Evolutionary conservation across 805 yeast species (phyloP), one percentile per base, ranked within the genome.

Genomic region (Wickerhamomyces strasburgensis): DNA sequence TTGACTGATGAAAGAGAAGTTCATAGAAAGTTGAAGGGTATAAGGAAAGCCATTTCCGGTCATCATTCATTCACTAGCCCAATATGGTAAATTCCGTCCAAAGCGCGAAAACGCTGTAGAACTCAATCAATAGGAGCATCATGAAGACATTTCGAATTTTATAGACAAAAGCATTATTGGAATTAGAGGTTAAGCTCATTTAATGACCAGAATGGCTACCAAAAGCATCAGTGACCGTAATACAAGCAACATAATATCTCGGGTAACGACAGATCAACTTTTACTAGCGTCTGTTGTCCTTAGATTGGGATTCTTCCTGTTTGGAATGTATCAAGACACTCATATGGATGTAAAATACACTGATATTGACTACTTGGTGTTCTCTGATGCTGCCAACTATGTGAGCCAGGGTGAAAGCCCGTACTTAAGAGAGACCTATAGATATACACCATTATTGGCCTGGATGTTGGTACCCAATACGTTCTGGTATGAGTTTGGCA

Each of bases 281-380:
- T 11, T 57, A 1, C 19, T 36, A 7, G 18, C 29, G 3, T 52
- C 68, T 2, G 38, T 57, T 1, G 16, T 60, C 5, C 40, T 77
- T 24, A 66, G 97, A 39, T 39, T 78, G 5, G 82, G 65, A 3
- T 83, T 90, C 52, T 77, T 87, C 48, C 47, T 65, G 4, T 93
- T 76, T 63, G 98, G 98, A 0, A 59, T 84, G 2, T 88, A 84
- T 57, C 98, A 93, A 59, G 98, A 93, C 60, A 70, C 73, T 5
- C 61, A 75, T 46, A 75, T 85, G 77, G 76, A 77, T 9, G 83
- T 89, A 14, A 81, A 83, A 44, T 93, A 87, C 64, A 93, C 98
- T 0, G 98, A 93, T 52, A 84, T 93, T 33, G 98, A 93, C 60
- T 93, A 93, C 61, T 68, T 78, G 56, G 98, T 93, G 33, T 93